Evolutionary conservation across 208 protist genomes (phyloP).

Genomic region (Trypanosomatidae sp.): DNA sequence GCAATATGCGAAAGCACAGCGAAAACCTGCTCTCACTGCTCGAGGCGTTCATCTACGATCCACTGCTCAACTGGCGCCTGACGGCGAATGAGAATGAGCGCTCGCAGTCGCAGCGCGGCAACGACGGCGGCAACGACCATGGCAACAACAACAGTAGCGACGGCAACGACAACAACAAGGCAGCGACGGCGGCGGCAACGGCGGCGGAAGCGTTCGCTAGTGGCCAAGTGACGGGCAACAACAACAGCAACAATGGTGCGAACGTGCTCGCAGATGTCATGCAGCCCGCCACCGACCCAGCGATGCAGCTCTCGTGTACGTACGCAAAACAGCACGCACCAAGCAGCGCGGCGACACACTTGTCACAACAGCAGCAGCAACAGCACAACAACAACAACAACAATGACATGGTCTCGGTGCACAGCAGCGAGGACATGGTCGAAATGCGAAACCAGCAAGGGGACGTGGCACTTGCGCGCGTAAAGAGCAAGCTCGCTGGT

Average conservation of each 20-base stretch:
- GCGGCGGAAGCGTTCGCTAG: not conserved
- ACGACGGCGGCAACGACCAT: slow-evolving; percentile 6
- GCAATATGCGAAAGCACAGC: slow-evolving; percentile 96
- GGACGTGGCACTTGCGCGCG: slow-evolving; percentile 66
- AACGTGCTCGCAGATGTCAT: slow-evolving; percentile 5
- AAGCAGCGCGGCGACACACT: not conserved
- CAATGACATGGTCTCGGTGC: too few species aligned
- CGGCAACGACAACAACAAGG: not conserved
- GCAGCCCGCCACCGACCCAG: not conserved
- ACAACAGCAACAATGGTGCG: not conserved
- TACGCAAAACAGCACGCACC: slow-evolving; percentile 28
- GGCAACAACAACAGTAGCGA: slow-evolving; percentile 5
- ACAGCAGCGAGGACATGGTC: too few species aligned
- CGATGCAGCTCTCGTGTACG: slow-evolving; percentile 68
- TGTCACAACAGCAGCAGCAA: too few species aligned
- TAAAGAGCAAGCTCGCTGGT: slow-evolving; percentile 77
- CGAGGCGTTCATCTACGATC: slow-evolving; percentile 99
- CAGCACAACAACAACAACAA: too few species aligned
- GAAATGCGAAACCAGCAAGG: slow-evolving; percentile 80
- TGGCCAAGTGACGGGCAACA: not conserved
- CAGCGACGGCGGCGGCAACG: slow-evolving; percentile 4
- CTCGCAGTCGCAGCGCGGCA: not conserved
- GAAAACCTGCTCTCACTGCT: slow-evolving; percentile 99
- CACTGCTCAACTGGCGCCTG: slow-evolving; percentile 99
- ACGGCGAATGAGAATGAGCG: slow-evolving; percentile 31